Conservation (phyloP, 306 rosid species). For the Cicer yamashitae region DNA sequence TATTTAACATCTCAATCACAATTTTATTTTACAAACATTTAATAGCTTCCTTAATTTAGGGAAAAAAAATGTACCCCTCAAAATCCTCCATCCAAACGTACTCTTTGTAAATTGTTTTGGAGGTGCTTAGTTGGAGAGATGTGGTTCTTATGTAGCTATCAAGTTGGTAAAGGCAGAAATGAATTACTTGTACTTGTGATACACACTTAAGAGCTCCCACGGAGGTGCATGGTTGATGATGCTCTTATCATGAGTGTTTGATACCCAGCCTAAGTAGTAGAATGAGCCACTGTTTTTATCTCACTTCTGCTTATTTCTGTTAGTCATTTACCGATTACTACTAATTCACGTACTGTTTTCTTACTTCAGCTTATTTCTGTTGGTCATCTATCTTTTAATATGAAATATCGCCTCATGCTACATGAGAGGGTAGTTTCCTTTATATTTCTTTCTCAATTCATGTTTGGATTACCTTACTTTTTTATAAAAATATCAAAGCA, state of each 20-base stretch:
- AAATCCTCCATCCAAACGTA: too few species aligned
- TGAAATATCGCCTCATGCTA: slow-evolving; percentile 11
- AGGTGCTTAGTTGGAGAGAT: background rate
- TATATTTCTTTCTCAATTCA: slow-evolving; percentile 17
- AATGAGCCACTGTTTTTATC: background rate
- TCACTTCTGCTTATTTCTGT: background rate
- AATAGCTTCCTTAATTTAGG: too few species aligned
- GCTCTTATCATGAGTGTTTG: slow-evolving; percentile 10
- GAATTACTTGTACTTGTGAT: background rate
- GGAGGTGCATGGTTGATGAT: background rate
- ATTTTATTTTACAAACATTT: too few species aligned
- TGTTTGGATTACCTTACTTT: slow-evolving; percentile 10
- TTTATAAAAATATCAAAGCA: background rate
- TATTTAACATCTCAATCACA: too few species aligned
- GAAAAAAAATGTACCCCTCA: too few species aligned
- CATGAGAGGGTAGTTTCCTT: slow-evolving; percentile 28
- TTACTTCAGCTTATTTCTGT: background rate
- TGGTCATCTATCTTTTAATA: slow-evolving; percentile 7
- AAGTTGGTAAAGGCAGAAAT: background rate
- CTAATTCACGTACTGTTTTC: slow-evolving; percentile 30
- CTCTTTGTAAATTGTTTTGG: too few species aligned
- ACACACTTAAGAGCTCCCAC: background rate
- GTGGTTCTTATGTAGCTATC: background rate
- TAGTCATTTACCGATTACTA: slow-evolving; percentile 4
- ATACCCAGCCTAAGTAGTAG: slow-evolving; percentile 8